Conservation (phyloP, 345 rosid species). For the Salix dunnii region DNA sequence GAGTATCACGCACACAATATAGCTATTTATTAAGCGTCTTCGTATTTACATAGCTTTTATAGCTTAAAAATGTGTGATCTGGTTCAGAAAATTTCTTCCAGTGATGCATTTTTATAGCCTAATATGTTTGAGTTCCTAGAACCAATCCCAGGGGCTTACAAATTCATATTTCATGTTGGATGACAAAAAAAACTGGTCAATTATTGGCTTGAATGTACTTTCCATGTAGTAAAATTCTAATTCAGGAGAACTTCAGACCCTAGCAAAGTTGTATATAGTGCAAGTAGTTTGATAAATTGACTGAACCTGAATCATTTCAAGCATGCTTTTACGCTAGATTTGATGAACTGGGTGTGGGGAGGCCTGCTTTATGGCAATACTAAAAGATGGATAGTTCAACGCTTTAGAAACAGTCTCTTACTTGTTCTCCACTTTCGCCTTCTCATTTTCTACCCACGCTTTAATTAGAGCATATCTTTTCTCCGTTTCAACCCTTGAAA, state of each 20-base stretch:
- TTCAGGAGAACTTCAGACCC: not conserved
- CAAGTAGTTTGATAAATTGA: not conserved
- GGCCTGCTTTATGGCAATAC: not conserved
- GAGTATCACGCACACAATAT: not conserved
- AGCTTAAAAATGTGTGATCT: not conserved
- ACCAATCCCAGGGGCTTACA: not conserved
- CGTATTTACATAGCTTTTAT: not conserved
- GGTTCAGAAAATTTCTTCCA: not conserved
- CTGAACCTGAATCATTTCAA: not conserved
- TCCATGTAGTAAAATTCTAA: not conserved
- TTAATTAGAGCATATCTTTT: constrained; percentile 56
- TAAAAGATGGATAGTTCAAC: not conserved
- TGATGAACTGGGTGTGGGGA: not conserved
- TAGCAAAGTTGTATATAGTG: not conserved
- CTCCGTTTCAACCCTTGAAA: constrained; percentile 53
- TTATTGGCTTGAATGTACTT: not conserved
- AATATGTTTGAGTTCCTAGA: not conserved
- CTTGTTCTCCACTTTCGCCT: constrained; percentile 78
- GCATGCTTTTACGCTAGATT: not conserved
- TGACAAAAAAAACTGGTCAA: not conserved
- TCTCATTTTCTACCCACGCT: constrained; percentile 88
- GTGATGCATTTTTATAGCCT: not conserved
- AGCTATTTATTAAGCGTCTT: not conserved
- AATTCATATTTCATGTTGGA: not conserved
- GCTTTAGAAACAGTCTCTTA: constrained; percentile 23